Evolutionary conservation across 345 rosid genomes (phyloP).

Genomic region (Salix suchowensis): DNA sequence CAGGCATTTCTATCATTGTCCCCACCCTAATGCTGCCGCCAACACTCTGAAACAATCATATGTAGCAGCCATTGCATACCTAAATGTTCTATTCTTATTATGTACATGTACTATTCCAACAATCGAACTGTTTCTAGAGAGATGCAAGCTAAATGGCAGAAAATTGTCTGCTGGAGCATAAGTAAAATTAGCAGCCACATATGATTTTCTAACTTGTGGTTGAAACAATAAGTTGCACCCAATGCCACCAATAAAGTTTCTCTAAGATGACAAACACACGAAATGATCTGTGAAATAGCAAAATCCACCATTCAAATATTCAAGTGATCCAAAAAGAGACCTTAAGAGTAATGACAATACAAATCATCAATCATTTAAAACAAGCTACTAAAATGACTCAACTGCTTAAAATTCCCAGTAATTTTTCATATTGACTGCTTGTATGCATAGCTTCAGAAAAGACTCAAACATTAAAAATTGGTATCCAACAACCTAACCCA

Average conservation of each 20-base stretch:
- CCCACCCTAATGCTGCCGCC: background rate
- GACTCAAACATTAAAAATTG: background rate
- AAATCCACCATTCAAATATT: background rate
- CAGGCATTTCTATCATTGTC: background rate
- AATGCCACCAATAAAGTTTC: background rate
- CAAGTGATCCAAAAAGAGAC: background rate
- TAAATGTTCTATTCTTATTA: background rate
- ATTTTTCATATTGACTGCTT: background rate
- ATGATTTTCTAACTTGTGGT: background rate
- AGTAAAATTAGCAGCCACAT: background rate
- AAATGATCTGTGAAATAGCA: background rate
- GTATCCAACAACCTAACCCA: slow-evolving; percentile 18
- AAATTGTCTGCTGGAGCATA: no score
- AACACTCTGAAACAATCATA: background rate
- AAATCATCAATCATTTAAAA: background rate
- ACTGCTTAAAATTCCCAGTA: background rate
- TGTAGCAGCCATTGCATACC: background rate
- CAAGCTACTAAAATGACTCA: background rate
- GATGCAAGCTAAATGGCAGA: background rate
- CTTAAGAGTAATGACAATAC: background rate
- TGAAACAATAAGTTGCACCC: background rate
- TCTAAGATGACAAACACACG: background rate
- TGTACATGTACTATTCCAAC: background rate
- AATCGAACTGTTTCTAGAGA: background rate
- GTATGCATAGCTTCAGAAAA: background rate